Percentiles rank a stretch among this genome's conserved stretches.
phyloP scores from a whole-genome alignment of 768 basidiomycete species.

The Plicaturopsis crispa region DNA sequence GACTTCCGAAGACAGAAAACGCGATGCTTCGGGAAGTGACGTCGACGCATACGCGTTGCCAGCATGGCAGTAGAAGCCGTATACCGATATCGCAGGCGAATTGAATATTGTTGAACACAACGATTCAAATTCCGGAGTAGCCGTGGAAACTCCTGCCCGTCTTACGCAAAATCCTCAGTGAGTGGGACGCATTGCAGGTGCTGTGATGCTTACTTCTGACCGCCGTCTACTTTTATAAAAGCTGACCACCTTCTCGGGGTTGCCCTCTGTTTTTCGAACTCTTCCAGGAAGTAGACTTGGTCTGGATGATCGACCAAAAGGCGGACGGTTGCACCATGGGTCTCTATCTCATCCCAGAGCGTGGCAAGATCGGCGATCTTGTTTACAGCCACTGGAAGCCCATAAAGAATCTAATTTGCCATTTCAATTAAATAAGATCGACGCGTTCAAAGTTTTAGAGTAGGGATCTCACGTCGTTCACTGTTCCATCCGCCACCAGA shows the following conservation, averaged over 20 bases:
- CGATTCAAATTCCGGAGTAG: conserved; percentile 43
- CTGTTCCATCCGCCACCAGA: conserved; percentile 60
- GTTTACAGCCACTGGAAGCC: conserved; percentile 62
- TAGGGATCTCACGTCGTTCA: conserved; percentile 60
- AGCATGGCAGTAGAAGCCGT: conserved; percentile 81
- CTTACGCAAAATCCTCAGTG: conserved; percentile 29
- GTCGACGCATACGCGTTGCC: conserved; percentile 74
- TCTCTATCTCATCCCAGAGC: conserved; percentile 47
- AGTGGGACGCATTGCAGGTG: too few relatives aligned
- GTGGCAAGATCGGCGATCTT: conserved; percentile 65
- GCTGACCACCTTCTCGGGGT: conserved; percentile 54
- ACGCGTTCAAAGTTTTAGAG: not conserved
- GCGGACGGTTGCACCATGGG: conserved; percentile 52
- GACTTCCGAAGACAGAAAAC: conserved; percentile 64
- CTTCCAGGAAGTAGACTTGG: conserved; percentile 60
- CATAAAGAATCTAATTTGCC: conserved; percentile 73
- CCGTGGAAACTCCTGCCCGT: conserved; percentile 62
- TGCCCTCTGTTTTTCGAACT: conserved; percentile 39
- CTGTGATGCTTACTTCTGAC: conserved; percentile 57
- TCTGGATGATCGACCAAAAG: conserved; percentile 71
- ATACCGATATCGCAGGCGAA: conserved; percentile 53
- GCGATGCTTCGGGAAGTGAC: conserved; percentile 54
- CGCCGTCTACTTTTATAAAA: conserved; percentile 78
- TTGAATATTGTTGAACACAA: conserved; percentile 46
- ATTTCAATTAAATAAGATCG: conserved; percentile 5